Conservation (phyloP, 768 basidiomycete species). For the Lentinula guzmanii region DNA sequence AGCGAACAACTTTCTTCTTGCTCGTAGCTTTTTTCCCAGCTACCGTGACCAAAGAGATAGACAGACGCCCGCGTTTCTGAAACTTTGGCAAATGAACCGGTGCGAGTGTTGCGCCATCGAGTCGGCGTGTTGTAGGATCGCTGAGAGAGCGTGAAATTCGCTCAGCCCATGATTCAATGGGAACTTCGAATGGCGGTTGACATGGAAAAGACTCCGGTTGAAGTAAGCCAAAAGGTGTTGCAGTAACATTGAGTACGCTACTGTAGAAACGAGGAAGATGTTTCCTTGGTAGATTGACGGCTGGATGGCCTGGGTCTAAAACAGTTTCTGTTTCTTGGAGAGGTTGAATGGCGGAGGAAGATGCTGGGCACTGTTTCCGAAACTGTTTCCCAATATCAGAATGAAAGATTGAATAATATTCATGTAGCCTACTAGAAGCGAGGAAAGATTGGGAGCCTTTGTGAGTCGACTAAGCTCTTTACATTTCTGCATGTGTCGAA, state of each 20-base stretch:
- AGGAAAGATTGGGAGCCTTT: neutral
- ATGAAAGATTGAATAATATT: neutral
- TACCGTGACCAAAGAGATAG: slow-evolving; percentile 5
- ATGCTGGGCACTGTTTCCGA: slow-evolving; percentile 1
- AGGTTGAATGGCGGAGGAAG: neutral
- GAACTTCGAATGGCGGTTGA: slow-evolving; percentile 2
- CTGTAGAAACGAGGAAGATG: neutral
- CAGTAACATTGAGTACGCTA: neutral
- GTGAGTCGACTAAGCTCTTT: slow-evolving; percentile 3
- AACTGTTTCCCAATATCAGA: neutral
- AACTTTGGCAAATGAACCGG: neutral
- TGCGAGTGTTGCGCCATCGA: neutral
- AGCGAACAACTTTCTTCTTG: slow-evolving; percentile 3
- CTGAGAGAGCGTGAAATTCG: slow-evolving; percentile 2
- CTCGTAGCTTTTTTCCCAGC: slow-evolving; percentile 3
- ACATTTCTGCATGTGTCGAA: slow-evolving; percentile 1
- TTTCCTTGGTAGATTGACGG: neutral
- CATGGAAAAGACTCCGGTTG: neutral
- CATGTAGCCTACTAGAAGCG: neutral
- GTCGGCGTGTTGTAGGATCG: neutral
- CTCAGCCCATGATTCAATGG: neutral
- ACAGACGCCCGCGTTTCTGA: neutral
- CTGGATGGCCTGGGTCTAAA: slow-evolving; percentile 4
- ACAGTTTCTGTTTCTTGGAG: neutral
- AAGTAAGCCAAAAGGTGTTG: neutral